These are phyloP conservation scores for Geoglossum cookeanum DNA, from an alignment of 2,329 filamentous ascomycete genomes.

Conservation along the genomic window DNA sequence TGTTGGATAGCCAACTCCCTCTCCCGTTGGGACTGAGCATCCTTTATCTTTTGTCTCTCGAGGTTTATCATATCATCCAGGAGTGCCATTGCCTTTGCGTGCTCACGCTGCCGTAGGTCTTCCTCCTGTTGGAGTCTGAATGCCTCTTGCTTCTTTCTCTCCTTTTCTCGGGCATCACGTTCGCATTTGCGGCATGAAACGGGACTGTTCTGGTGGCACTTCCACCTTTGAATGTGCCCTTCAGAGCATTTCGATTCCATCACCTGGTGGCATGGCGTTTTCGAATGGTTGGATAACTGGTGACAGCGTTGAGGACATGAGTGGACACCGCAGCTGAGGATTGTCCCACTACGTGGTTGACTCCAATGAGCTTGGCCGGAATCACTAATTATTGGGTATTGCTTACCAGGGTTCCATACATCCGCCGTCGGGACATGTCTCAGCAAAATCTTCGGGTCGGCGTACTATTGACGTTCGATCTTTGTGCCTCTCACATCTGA, in stretches of 20 bases:
- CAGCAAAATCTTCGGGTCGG: slow-evolving; percentile 37
- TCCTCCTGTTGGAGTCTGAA: slow-evolving; percentile 32
- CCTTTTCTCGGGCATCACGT: slow-evolving; percentile 27
- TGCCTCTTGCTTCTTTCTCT: slow-evolving; percentile 26
- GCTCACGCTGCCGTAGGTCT: slow-evolving; percentile 25
- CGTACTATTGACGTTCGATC: slow-evolving; percentile 27
- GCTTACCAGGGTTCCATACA: slow-evolving; percentile 43
- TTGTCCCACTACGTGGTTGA: slow-evolving; percentile 21
- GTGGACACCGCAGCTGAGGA: slow-evolving; percentile 39
- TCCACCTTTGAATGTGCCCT: slow-evolving; percentile 28
- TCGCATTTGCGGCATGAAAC: slow-evolving; percentile 32
- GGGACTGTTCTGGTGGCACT: slow-evolving; percentile 25
- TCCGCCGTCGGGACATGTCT: slow-evolving; percentile 47
- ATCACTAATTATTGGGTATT: neutral
- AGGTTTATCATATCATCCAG: slow-evolving; percentile 36
- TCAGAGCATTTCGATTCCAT: slow-evolving; percentile 31
- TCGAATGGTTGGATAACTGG: slow-evolving; percentile 36
- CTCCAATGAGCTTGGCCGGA: neutral
- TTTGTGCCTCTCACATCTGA: slow-evolving; percentile 41
- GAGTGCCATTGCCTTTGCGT: slow-evolving; percentile 26
- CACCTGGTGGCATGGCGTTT: slow-evolving; percentile 27
- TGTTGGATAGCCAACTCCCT: slow-evolving; percentile 9
- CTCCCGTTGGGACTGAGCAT: slow-evolving; percentile 15
- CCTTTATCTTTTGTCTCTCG: slow-evolving; percentile 19
- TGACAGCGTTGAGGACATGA: slow-evolving; percentile 43